Base-by-base conservation (phyloP, 2,329 filamentous ascomycete species). In the Atkinsonella hypoxylon region DNA sequence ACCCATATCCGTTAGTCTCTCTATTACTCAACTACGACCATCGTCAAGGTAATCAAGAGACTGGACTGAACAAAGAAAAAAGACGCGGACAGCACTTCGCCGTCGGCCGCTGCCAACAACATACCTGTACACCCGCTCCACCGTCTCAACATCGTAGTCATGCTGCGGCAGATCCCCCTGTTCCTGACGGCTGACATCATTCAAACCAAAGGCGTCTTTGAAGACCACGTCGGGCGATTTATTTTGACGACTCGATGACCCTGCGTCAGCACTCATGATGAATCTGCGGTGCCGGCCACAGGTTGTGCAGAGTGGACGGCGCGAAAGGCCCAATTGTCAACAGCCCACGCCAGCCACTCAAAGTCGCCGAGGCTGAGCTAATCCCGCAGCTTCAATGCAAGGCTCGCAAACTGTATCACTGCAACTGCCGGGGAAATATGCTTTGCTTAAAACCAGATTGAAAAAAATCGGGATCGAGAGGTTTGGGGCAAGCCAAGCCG, bases 71-170 rank as follows among this genome's bases (percentile, higher is more conserved):
- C 31, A 32, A 36, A 36, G 7, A 4, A 36, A 36, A 9, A 36
- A 15, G 15, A 36, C 26, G 26, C 7, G 34, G 34, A 36, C 34
- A 15, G 34, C 15, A 34, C 34, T 30, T 18, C 11, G 32, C 10
- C 40, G 22, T 30, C 32, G 34, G 34, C 18, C 20, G 20, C 13
- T 17, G 31, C 10, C 4, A n/a, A 38, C 17, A 17, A 38, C 30
- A 18, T 51, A 71, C 68, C 64, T 67, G 65, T 81, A 81, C 41
- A 81, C 74, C 40, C 67, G 64, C 61, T 81, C 78, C 42, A 80
- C 69, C 40, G 71, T 71, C 58, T 74, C 73, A 32, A 72, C 59
- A 52, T 74, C 70, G 53, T 77, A 79, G 54, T 76, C 51, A 12
- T 48, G 18, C 7, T 45, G 46, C 49, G 43, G 42, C 52, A 17